Evolutionary conservation across 148 eudicot species (phyloP).

Genomic region (Vaccinium myrtillus): DNA sequence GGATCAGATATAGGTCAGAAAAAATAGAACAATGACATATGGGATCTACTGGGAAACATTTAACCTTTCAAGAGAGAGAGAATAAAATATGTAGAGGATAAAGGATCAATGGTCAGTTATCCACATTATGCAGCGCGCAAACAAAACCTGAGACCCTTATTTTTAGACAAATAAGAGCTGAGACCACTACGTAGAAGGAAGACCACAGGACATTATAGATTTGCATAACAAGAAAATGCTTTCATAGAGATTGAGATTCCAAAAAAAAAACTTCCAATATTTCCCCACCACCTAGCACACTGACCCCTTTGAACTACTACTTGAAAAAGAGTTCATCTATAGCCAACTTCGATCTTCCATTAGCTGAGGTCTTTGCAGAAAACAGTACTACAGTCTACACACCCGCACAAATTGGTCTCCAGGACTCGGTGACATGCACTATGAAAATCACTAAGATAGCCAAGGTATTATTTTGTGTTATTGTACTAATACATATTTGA

Average conservation of each 20-base stretch:
- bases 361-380: neutral
- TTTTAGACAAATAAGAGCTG: neutral
- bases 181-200: neutral
- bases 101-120: neutral
- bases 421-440: neutral
- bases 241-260: conserved; percentile 1
- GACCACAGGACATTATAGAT: neutral
- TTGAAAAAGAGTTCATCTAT: neutral
- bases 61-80: neutral
- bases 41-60: neutral
- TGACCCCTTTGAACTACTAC: neutral
- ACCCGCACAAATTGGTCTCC: neutral
- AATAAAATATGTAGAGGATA: neutral
- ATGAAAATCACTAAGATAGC: neutral
- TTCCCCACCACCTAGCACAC: neutral
- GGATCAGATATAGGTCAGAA: conserved; percentile 2
- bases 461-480: neutral
- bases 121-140: neutral
- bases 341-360: conserved; percentile 3
- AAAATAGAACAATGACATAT: neutral
- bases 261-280: neutral
- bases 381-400: neutral
- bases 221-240: neutral
- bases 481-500: neutral
- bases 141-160: neutral